Base-by-base conservation (phyloP, 805 yeast species). In the Lipomyces sp. region DNA sequence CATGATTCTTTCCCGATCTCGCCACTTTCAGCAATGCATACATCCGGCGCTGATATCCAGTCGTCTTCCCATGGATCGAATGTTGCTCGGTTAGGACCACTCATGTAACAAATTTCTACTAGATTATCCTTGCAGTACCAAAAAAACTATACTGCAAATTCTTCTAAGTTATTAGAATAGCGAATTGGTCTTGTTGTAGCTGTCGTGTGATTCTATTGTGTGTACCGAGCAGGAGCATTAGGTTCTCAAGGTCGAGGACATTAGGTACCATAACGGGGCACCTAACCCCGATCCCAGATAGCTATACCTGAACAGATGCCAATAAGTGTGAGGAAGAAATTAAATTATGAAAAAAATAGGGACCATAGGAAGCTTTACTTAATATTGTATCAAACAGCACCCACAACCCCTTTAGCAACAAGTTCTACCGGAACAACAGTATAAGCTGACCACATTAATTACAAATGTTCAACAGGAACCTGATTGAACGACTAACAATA, bases 51-150 rank as follows among this genome's bases (percentile, higher is more conserved):
- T 1, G 67, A 45, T 13, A 59, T 32, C 70, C 70, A 67, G 45
- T 64, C 66, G 58, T 67, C 70, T 37, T 61, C 55, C 70, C 70
- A 67, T 24, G 70, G 59, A 35, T 67, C 69, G 13, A 45, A 51
- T 24, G 54, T 4, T 29, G 5, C 24, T 29, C 34, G 55, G 34
- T 18, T 51, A n/a, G 34, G 24, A 15, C 32, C 32, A 15, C 54
- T 51, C 54, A 51, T 51, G 24, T 15, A 15, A 5, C 24, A 2
- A 42, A 42, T n/a, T 15, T 15, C 29, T 42, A 42, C 8, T 0
- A 10, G 18, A 42, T 42, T 15, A 24, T 7, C 15, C 4, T 13
- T 13, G 39, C 15, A 5, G 48, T 15, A 42, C 48, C 48, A n/a
- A 42, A 42, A 13, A 15, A 3, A 42, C 24, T 2, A 8, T 1